Evolutionary conservation across 1,284 basidiomycete species (phyloP).

Genomic region (Omphalotus olearius): DNA sequence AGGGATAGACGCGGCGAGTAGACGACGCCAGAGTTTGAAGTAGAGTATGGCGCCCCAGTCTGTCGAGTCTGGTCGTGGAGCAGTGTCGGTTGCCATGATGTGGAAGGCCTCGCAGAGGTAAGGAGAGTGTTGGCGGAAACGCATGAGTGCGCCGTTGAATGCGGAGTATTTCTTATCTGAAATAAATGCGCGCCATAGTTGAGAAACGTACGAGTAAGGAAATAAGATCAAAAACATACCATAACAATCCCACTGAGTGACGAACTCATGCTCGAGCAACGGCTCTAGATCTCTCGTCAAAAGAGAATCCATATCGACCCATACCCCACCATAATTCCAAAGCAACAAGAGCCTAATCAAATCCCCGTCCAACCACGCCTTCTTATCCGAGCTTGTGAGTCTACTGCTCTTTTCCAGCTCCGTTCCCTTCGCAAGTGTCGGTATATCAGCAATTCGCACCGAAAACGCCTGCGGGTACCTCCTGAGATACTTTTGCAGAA

Average conservation of each 20-base stretch:
- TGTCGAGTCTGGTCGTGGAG: constrained; percentile 75
- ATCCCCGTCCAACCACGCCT: constrained; percentile 94
- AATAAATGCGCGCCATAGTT: background rate
- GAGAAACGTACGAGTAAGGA: background rate
- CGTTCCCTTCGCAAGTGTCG: constrained; percentile 67
- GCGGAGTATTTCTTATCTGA: constrained; percentile 83
- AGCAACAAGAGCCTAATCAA: constrained; percentile 79
- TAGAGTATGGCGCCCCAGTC: constrained; percentile 93
- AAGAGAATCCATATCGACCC: constrained; percentile 95
- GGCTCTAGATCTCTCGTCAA: constrained; percentile 81
- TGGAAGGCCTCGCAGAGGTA: constrained; percentile 95
- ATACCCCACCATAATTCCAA: constrained; percentile 89
- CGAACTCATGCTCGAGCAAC: constrained; percentile 87
- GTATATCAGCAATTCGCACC: constrained; percentile 65
- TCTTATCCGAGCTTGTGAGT: constrained; percentile 60
- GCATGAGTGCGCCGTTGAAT: constrained; percentile 91
- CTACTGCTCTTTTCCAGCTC: constrained; percentile 62
- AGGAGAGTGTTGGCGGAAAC: constrained; percentile 82
- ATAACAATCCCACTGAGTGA: constrained; percentile 96
- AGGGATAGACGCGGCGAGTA: constrained; percentile 65
- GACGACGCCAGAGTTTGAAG: constrained; percentile 80
- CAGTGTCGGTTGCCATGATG: constrained; percentile 72
- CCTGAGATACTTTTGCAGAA: constrained; percentile 57
- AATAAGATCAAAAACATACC: constrained; percentile 40
- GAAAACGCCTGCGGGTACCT: constrained; percentile 69